These are phyloP conservation scores for Naganishia vaughanmartiniae DNA, from an alignment of 768 basidiomycete genomes.

Conservation along the genomic window DNA sequence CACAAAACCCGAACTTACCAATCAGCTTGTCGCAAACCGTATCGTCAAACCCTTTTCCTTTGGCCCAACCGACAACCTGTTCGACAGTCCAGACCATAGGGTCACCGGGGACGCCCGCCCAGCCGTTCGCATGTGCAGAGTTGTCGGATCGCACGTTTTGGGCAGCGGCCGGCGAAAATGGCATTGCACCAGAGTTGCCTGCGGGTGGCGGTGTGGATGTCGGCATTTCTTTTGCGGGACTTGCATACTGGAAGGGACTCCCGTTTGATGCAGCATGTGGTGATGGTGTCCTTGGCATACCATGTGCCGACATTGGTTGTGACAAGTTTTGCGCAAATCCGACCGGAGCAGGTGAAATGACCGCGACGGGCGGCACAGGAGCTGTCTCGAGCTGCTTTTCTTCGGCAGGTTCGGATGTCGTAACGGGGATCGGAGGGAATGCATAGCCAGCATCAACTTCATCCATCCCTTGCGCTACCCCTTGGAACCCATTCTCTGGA, in stretches of 20 bases:
- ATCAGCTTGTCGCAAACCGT: constrained; percentile 79
- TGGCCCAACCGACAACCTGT: constrained; percentile 86
- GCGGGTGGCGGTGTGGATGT: constrained; percentile 11
- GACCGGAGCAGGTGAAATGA: constrained; percentile 6
- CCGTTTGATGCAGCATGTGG: neutral
- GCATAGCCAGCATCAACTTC: constrained; percentile 21
- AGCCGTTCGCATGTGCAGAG: neutral
- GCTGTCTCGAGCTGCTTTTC: neutral
- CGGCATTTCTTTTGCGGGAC: neutral
- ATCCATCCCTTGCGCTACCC: constrained; percentile 2
- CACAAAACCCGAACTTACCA: constrained; percentile 58
- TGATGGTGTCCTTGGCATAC: constrained; percentile 4
- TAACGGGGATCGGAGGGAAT: constrained; percentile 18
- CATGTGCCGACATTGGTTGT: neutral
- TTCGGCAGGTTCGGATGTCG: neutral
- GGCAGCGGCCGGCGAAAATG: neutral
- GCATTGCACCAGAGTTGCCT: neutral
- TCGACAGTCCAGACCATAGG: constrained; percentile 80
- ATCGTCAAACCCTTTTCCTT: constrained; percentile 76
- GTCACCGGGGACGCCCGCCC: constrained; percentile 43
- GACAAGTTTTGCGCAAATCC: constrained; percentile 3
- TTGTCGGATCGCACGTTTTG: neutral
- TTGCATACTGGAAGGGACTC: neutral
- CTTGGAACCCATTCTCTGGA: neutral
- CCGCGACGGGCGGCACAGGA: neutral